Conservation (phyloP, 2,329 filamentous ascomycete species). For the Aspergillus tanneri region DNA sequence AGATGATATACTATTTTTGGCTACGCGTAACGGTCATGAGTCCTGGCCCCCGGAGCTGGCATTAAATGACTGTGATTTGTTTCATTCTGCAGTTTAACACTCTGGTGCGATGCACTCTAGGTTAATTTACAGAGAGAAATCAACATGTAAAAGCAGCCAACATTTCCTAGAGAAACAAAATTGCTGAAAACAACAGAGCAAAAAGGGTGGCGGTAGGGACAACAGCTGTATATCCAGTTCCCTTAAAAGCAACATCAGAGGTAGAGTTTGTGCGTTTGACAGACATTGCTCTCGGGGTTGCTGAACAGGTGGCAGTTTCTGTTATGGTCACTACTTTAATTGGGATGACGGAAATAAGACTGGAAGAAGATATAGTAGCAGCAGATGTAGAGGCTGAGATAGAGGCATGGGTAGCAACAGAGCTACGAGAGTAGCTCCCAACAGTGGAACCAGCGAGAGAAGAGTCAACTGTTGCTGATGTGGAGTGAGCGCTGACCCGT, state of each 20-base stretch:
- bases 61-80: too few species aligned
- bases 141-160: too few species aligned
- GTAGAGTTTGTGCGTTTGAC: neutral
- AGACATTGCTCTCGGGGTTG: neutral
- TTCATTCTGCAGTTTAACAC: too few species aligned
- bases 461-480: too few species aligned
- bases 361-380: neutral
- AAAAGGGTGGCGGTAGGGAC: neutral
- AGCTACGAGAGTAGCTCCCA: neutral
- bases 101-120: too few species aligned
- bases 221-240: too few species aligned
- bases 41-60: too few species aligned
- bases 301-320: neutral
- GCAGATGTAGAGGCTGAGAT: neutral
- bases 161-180: neutral
- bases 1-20: too few species aligned
- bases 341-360: neutral
- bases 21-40: too few species aligned
- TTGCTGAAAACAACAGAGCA: neutral
- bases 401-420: neutral
- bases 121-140: too few species aligned
- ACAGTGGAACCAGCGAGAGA: neutral
- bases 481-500: too few species aligned
- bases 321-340: neutral
- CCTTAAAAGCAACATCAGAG: too few species aligned